Percentiles rank a stretch among this genome's conserved stretches.
Conservation (phyloP, 805 yeast species). For the Scheffersomyces spartinae region DNA sequence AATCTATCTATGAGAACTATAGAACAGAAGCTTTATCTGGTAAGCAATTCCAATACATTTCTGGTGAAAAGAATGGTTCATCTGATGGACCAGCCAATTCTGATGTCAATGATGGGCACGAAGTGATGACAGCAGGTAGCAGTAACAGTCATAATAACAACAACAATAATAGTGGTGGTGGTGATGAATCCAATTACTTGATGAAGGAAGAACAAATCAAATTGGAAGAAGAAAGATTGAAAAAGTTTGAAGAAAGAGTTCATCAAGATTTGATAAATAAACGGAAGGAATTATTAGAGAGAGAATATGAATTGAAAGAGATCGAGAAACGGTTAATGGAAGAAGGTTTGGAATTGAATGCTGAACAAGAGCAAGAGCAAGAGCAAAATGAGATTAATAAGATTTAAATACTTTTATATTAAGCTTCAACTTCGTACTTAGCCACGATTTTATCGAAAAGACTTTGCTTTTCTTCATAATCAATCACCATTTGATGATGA, state of each 20-base stretch:
- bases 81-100: background rate
- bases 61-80: conserved; percentile 1
- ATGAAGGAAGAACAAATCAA: conserved; percentile 84
- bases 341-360: conserved; percentile 38
- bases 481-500: conserved; percentile 45
- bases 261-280: conserved; percentile 76
- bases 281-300: conserved; percentile 69
- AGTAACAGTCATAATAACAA: conserved; percentile 1
- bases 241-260: conserved; percentile 77
- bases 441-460: conserved; percentile 60
- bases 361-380: too few relatives aligned
- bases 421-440: too few relatives aligned
- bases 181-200: conserved; percentile 16
- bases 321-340: conserved; percentile 60
- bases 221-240: conserved; percentile 79
- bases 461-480: conserved; percentile 47
- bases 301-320: conserved; percentile 77
- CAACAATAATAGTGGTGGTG: conserved; percentile 5
- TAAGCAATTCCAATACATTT: conserved; percentile 33
- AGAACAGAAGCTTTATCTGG: conserved; percentile 79
- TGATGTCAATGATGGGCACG: too few relatives aligned
- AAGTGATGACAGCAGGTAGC: too few relatives aligned
- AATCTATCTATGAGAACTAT: conserved; percentile 75
- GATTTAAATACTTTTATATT: too few relatives aligned
- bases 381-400: too few relatives aligned